These are phyloP conservation scores for Psilocybe cyanescens DNA, from an alignment of 768 basidiomycete species.

Conservation along the genomic window DNA sequence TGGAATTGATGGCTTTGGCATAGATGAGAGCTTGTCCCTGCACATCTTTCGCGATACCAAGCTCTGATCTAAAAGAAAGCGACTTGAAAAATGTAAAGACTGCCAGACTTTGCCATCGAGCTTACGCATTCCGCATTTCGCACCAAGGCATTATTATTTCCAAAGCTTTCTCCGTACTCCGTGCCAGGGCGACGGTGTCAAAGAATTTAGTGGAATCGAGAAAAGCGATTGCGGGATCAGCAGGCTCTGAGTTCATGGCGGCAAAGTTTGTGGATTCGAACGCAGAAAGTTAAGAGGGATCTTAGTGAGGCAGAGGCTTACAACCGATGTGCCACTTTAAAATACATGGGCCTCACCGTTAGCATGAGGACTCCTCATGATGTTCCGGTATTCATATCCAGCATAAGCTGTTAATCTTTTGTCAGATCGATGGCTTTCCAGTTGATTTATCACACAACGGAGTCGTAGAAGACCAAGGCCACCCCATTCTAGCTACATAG, in stretches of 20 bases:
- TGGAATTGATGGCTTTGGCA: constrained; percentile 18
- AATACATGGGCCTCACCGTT: neutral
- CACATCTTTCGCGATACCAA: constrained; percentile 12
- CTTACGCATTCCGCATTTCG: constrained; percentile 8
- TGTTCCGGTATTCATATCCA: neutral
- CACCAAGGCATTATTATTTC: constrained; percentile 22
- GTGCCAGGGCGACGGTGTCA: constrained; percentile 17
- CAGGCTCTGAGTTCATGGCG: neutral
- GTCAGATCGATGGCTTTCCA: neutral
- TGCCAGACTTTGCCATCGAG: too few relatives aligned
- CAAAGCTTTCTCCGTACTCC: constrained; percentile 16
- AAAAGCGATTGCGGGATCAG: constrained; percentile 14
- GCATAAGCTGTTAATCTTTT: neutral
- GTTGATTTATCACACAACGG: too few relatives aligned
- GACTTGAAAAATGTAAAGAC: too few relatives aligned
- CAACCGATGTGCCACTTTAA: neutral
- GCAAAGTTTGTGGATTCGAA: neutral
- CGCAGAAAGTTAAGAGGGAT: neutral
- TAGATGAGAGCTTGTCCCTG: constrained; percentile 15
- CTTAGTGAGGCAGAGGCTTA: neutral
- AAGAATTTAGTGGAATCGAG: constrained; percentile 16
- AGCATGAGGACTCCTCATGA: neutral
- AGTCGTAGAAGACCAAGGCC: too few relatives aligned
- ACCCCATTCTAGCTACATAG: too few relatives aligned
- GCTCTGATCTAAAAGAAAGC: neutral